Evolutionary conservation across 495 filamentous ascomycete genomes (phyloP).

Genomic region (Choiromyces venosus): DNA sequence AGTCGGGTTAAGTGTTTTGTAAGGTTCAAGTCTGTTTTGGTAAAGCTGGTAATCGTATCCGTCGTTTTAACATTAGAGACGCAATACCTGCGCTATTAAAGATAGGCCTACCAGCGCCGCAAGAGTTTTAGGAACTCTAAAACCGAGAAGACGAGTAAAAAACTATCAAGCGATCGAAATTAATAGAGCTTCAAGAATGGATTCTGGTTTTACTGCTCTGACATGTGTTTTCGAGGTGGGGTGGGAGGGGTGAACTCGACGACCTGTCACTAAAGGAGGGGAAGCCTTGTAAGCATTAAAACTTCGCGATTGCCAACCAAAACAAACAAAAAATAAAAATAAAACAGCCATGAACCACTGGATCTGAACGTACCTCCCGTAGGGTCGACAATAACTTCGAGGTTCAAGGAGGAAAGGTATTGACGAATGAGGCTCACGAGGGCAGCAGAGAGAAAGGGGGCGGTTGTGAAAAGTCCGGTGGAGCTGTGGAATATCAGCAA

Average conservation of each 20-base stretch:
- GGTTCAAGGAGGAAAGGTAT: background rate
- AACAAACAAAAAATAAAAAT: background rate
- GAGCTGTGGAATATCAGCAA: background rate
- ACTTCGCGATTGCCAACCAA: background rate
- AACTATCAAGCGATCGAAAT: background rate
- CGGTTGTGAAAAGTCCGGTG: background rate
- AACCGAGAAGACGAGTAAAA: background rate
- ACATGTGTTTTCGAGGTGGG: background rate
- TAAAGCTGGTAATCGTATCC: conserved; percentile 32
- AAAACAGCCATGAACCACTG: background rate
- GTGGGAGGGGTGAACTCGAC: background rate
- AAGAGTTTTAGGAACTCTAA: background rate
- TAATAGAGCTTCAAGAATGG: background rate
- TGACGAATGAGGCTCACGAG: background rate
- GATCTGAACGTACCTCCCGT: background rate
- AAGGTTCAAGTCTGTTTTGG: conserved; percentile 30
- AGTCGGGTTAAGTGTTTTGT: background rate
- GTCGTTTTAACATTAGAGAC: conserved; percentile 41
- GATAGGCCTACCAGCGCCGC: background rate
- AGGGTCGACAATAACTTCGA: background rate
- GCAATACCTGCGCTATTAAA: conserved; percentile 29
- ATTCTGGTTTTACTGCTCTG: background rate
- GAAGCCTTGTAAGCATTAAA: background rate
- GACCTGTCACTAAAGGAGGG: background rate
- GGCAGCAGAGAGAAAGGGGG: background rate